Conservation (phyloP, 2,329 filamentous ascomycete species). For the Botrytis paeoniae region DNA sequence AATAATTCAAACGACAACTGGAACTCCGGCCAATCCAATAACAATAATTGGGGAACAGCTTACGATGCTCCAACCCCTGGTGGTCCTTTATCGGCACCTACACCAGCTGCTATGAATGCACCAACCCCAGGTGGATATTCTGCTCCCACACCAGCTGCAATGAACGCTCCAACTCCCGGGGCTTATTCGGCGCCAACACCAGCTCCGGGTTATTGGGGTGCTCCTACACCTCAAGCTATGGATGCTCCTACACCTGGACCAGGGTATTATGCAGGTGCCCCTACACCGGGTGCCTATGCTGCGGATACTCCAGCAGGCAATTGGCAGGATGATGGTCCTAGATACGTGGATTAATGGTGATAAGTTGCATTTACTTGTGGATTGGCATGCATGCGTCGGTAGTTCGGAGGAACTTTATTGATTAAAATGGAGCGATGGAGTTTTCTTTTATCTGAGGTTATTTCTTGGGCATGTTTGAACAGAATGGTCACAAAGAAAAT, state of each 20-base stretch:
- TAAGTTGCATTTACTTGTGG: slow-evolving; percentile 7
- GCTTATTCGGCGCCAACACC: slow-evolving; percentile 61
- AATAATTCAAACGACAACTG: slow-evolving; percentile 61
- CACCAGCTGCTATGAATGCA: slow-evolving; percentile 61
- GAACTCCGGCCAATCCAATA: slow-evolving; percentile 27
- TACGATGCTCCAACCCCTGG: slow-evolving; percentile 72
- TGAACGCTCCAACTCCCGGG: slow-evolving; percentile 50
- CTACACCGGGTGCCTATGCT: slow-evolving; percentile 38
- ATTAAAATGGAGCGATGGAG: slow-evolving; percentile 3
- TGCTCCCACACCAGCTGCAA: slow-evolving; percentile 46
- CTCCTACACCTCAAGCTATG: slow-evolving; percentile 48
- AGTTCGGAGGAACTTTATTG: slow-evolving; percentile 1
- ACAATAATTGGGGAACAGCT: slow-evolving; percentile 40
- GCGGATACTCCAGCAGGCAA: slow-evolving; percentile 59
- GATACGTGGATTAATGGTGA: slow-evolving; percentile 39
- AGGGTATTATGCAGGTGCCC: slow-evolving; percentile 35
- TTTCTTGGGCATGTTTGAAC: neutral
- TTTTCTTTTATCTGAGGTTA: neutral
- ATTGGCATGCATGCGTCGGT: neutral
- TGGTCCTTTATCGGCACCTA: slow-evolving; percentile 57
- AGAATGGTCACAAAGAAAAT: neutral
- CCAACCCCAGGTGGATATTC: slow-evolving; percentile 67
- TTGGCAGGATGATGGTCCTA: slow-evolving; percentile 43
- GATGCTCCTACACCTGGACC: slow-evolving; percentile 49
- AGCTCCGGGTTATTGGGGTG: slow-evolving; percentile 49